A percentile compares a stretch with the other conserved stretches of the same genome.
phyloP scores from a whole-genome alignment of 2,329 filamentous ascomycete species.

The Monilinia fructicola region DNA sequence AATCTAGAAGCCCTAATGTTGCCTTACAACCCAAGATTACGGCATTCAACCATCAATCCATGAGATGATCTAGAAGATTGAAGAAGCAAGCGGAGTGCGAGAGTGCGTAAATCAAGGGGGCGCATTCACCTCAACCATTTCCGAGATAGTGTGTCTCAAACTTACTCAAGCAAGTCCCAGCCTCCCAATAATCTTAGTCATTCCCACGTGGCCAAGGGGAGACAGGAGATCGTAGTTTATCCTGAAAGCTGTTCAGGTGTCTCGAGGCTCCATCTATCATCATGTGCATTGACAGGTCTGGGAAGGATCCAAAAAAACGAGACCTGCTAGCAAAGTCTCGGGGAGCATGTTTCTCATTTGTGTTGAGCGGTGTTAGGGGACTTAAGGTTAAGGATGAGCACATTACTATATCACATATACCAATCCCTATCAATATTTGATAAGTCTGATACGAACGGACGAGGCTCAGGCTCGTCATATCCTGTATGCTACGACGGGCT shows the following conservation, averaged over 20 bases:
- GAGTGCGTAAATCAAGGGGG: slow-evolving; percentile 12
- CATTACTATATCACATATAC: background rate
- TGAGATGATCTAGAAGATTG: slow-evolving; percentile 13
- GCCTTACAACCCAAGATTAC: background rate
- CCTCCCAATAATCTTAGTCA: slow-evolving; percentile 15
- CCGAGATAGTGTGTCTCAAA: slow-evolving; percentile 13
- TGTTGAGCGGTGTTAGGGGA: background rate
- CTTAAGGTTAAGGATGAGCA: background rate
- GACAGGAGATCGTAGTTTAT: slow-evolving; percentile 12
- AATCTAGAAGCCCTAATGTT: background rate
- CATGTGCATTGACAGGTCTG: slow-evolving; percentile 14
- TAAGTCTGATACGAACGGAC: slow-evolving; percentile 19
- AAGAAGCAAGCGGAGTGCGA: slow-evolving; percentile 5
- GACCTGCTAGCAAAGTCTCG: slow-evolving; percentile 16
- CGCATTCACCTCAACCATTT: background rate
- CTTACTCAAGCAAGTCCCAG: slow-evolving; percentile 13
- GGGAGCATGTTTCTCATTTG: background rate
- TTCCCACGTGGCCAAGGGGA: slow-evolving; percentile 21
- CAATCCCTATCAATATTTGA: slow-evolving; percentile 18
- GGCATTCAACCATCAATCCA: slow-evolving; percentile 5
- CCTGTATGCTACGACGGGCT: background rate
- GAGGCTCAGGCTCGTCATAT: slow-evolving; percentile 20
- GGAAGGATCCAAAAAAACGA: slow-evolving; percentile 5
- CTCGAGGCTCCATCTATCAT: background rate
- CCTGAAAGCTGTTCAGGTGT: background rate